A percentile compares a stretch with the other conserved stretches of the same genome.
Conservation (phyloP, 352 stramenopile species). For the Pythium dissimile region DNA sequence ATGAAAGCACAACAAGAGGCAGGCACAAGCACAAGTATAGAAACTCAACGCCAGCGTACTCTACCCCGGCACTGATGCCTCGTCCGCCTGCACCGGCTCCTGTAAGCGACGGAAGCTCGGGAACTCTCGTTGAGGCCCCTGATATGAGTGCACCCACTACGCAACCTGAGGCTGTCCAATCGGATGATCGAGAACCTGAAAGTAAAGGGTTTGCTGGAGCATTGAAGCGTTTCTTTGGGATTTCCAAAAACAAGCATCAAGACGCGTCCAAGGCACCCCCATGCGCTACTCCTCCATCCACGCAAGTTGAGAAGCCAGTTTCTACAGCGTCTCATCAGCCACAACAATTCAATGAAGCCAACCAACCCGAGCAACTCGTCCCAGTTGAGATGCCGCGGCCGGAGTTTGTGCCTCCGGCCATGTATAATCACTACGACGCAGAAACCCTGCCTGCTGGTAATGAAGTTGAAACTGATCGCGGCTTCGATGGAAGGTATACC, state of each 20-base stretch:
- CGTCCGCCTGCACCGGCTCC: conserved; percentile 6
- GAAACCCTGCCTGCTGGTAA: too few relatives aligned
- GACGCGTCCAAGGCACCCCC: not conserved
- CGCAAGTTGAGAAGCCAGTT: not conserved
- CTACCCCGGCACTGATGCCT: conserved; percentile 1
- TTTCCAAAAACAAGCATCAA: conserved; percentile 22
- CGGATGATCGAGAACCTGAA: conserved; percentile 8
- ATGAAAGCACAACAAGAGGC: conserved; percentile 25
- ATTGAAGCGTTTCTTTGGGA: conserved; percentile 69
- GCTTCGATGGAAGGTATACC: conserved; percentile 22
- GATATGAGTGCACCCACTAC: not conserved
- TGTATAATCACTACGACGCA: conserved; percentile 7
- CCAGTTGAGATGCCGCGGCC: conserved; percentile 7
- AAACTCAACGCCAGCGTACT: not conserved
- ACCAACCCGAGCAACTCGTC: not conserved
- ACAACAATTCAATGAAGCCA: not conserved
- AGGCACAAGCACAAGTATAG: not conserved
- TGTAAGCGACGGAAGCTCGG: conserved; percentile 27
- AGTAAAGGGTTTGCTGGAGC: conserved; percentile 37
- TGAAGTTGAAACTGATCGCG: not conserved
- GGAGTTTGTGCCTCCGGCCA: not conserved
- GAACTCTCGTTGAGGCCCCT: conserved; percentile 39
- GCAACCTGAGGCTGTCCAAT: not conserved
- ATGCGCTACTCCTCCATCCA: too few relatives aligned
- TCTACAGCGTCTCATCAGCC: not conserved